These are phyloP conservation scores for Gaeumannomyces tritici DNA, from an alignment of 2,329 filamentous ascomycete species.

Conservation along the genomic window DNA sequence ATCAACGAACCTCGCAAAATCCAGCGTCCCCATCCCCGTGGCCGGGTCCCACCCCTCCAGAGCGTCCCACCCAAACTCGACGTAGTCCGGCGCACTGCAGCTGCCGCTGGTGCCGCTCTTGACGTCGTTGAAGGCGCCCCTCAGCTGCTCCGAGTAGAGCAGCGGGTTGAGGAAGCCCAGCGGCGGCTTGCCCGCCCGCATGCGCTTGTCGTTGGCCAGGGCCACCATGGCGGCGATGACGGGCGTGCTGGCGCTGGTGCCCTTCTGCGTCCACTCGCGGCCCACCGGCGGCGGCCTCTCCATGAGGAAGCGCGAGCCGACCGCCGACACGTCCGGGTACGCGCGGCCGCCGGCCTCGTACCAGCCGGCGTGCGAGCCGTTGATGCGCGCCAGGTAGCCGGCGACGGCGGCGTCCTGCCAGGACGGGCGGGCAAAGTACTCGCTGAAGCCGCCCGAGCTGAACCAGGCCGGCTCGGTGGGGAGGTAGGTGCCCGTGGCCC, in stretches of 20 bases:
- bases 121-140: conserved; percentile 17
- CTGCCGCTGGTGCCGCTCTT: not conserved
- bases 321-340: conserved; percentile 17
- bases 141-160: conserved; percentile 33
- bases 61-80: not conserved
- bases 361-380: conserved; percentile 36
- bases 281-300: too few relatives aligned
- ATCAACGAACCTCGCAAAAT: not conserved
- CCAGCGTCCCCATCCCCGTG: not conserved
- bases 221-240: conserved; percentile 53
- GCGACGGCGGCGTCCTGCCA: conserved; percentile 36
- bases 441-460: conserved; percentile 44
- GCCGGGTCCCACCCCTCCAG: not conserved
- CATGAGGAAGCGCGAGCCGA: conserved; percentile 13
- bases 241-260: conserved; percentile 47
- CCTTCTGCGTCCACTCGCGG: conserved; percentile 17
- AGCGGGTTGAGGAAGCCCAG: conserved; percentile 55
- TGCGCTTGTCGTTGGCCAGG: conserved; percentile 53
- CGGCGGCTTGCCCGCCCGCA: conserved; percentile 39
- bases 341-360: conserved; percentile 24
- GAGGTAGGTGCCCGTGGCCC: conserved; percentile 32
- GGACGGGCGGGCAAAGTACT: conserved; percentile 30
- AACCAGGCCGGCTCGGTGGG: conserved; percentile 17
- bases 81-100: not conserved
- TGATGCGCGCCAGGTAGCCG: conserved; percentile 26